Base-by-base conservation (phyloP, 2,329 filamentous ascomycete genomes). In the Cladosporium colombiae region DNA sequence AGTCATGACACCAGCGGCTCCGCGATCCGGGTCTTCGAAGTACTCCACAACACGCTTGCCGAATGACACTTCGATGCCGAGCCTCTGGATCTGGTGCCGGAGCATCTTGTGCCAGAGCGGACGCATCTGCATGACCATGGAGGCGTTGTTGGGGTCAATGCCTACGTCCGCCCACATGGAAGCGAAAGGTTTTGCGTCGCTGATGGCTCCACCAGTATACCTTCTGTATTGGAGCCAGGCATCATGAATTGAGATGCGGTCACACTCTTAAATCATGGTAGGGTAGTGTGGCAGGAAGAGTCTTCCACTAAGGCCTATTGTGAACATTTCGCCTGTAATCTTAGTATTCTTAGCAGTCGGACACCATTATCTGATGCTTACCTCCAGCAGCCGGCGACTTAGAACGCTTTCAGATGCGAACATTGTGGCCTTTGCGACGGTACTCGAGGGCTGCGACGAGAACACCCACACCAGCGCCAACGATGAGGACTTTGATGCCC, bases 21-120 rank as follows among this genome's bases (percentile, higher is more conserved):
- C 66, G 10, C 52, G 69, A n/a, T 70, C 68, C 50, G 77, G 78
- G 52, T 81, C 77, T 66, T 82, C 80, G 57, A 77, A 80, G 71
- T 81, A 81, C 53, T 81, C 78, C 14, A 81, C 74, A 25, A 82
- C 77, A 49, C 74, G 75, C 58, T 73, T 71, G 52, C 78, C 76
- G 73, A 80, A 81, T 57, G 80, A 75, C 29, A 82, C 75, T 14
- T 76, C 74, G 11, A 82, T 76, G 29, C 78, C 79, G 2, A 81
- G 74, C 65, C 76, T 79, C 68, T 82, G 77, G 29, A 84, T 80
- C 61, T 83, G 80, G 64, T 74, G 77, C 23, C 84, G 78, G 66
- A 84, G 84, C 82, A 85, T 86, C 71, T 80, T 79, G 74, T 85
- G 85, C 21, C 86, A 80, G 1, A 85, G 78, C 6, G 82, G 3